Evolutionary conservation across 2,329 filamentous ascomycete species (phyloP).

Genomic region (Drechmeria coniospora): DNA sequence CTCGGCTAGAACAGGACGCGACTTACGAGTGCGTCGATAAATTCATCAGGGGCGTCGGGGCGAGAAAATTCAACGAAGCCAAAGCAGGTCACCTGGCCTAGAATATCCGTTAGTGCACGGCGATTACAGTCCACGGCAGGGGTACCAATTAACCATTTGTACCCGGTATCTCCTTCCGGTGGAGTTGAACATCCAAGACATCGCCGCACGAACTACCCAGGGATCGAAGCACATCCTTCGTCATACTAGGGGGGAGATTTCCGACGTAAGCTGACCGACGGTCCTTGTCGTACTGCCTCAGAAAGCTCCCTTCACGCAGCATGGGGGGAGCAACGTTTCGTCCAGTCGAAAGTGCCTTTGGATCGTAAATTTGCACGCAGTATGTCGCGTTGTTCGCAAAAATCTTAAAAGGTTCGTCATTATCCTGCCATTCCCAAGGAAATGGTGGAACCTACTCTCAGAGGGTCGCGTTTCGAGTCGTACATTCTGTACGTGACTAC

Average conservation of each 20-base stretch:
- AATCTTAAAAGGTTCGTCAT: constrained; percentile 4
- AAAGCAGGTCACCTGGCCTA: constrained; percentile 12
- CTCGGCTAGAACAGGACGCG: too few relatives aligned
- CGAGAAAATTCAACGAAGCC: constrained; percentile 25
- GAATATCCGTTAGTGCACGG: background rate
- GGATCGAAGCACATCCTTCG: constrained; percentile 18
- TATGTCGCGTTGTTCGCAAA: constrained; percentile 13
- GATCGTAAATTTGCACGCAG: constrained; percentile 12
- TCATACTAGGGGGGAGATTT: constrained; percentile 23
- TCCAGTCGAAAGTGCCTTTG: constrained; percentile 8
- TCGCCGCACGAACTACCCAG: constrained; percentile 23
- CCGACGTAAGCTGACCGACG: constrained; percentile 32
- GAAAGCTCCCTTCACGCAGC: constrained; percentile 6
- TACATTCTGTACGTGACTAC: constrained; percentile 35
- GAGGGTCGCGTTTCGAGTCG: constrained; percentile 32
- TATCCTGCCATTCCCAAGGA: background rate
- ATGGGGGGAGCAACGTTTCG: background rate
- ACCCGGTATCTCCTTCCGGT: constrained; percentile 9
- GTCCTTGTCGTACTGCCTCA: constrained; percentile 25
- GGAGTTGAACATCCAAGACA: constrained; percentile 15
- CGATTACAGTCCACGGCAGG: too few relatives aligned
- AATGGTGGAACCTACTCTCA: constrained; percentile 22
- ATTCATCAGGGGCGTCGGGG: constrained; percentile 20
- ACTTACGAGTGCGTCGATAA: constrained; percentile 22
- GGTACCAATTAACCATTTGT: too few relatives aligned